These are phyloP conservation scores for Borovskyia barvae DNA, from an alignment of 208 protist species.

Conservation along the genomic window DNA sequence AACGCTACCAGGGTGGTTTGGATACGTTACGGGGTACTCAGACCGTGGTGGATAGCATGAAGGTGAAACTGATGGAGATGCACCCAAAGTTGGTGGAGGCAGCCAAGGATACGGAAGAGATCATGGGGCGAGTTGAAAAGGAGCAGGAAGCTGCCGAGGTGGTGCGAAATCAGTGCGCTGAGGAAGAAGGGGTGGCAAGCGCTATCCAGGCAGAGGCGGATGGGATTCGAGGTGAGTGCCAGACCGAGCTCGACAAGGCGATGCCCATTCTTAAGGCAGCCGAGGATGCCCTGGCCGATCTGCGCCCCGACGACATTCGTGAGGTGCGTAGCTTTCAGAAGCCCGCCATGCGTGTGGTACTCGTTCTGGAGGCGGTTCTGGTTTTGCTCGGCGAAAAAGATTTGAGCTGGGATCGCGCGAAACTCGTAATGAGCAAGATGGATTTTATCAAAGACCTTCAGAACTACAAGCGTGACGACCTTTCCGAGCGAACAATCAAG, in stretches of 20 bases:
- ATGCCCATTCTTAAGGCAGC: constrained; percentile 93
- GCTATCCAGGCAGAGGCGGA: constrained; percentile 90
- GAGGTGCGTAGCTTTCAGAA: constrained; percentile 93
- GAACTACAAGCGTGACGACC: constrained; percentile 92
- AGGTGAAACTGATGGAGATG: constrained; percentile 93
- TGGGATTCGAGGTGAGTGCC: constrained; percentile 88
- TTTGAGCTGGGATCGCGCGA: constrained; percentile 91
- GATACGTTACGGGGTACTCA: constrained; percentile 94
- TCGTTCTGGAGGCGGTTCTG: constrained; percentile 93
- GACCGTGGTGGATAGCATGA: constrained; percentile 92
- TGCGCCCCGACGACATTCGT: constrained; percentile 92
- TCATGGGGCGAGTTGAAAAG: constrained; percentile 89
- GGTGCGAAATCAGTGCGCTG: constrained; percentile 75
- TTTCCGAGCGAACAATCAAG: constrained; percentile 83
- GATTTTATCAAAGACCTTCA: constrained; percentile 93
- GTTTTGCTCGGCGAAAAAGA: constrained; percentile 92
- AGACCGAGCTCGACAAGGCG: constrained; percentile 94
- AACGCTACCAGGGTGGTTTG: constrained; percentile 91
- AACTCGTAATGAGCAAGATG: constrained; percentile 91
- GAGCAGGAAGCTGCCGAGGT: constrained; percentile 90
- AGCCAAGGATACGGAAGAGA: constrained; percentile 91
- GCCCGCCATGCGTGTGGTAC: constrained; percentile 88
- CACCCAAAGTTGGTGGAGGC: constrained; percentile 94
- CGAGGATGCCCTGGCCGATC: constrained; percentile 90
- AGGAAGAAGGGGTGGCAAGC: constrained; percentile 86